phyloP scores from a whole-genome alignment of 2,329 filamentous ascomycete species.

The Colletotrichum viniferum region DNA sequence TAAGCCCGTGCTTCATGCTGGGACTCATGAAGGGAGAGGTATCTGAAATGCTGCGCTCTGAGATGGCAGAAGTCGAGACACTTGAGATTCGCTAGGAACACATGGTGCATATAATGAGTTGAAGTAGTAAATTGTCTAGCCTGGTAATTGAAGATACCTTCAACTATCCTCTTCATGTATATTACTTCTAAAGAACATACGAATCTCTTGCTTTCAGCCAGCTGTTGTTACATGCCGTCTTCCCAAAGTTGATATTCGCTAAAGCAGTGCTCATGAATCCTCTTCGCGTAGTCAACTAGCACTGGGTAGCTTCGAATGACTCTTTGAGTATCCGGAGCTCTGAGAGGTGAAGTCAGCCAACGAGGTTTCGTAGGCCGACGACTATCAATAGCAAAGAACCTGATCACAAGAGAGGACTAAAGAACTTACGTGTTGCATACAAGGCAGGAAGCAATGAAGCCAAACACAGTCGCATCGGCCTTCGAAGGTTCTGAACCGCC shows the following conservation, averaged over 20 bases:
- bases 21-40: not conserved
- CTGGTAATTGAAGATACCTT: not conserved
- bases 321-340: not conserved
- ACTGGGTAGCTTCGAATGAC: not conserved
- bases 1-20: not conserved
- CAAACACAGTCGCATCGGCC: slow-evolving; percentile 61
- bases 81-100: not conserved
- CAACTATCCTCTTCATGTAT: not conserved
- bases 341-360: not conserved
- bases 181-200: not conserved
- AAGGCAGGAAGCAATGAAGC: slow-evolving; percentile 58
- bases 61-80: not conserved
- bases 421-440: slow-evolving; percentile 56
- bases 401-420: not conserved
- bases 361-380: not conserved
- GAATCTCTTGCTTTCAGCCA: not conserved
- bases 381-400: not conserved
- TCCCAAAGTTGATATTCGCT: not conserved
- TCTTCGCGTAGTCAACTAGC: not conserved
- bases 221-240: not conserved
- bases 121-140: not conserved
- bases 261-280: not conserved
- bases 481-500: slow-evolving; percentile 59
- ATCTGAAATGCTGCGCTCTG: not conserved
- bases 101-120: not conserved